Evolutionary conservation across 805 yeast species (phyloP).

Genomic region (Cyberlindnera mycetangii): DNA sequence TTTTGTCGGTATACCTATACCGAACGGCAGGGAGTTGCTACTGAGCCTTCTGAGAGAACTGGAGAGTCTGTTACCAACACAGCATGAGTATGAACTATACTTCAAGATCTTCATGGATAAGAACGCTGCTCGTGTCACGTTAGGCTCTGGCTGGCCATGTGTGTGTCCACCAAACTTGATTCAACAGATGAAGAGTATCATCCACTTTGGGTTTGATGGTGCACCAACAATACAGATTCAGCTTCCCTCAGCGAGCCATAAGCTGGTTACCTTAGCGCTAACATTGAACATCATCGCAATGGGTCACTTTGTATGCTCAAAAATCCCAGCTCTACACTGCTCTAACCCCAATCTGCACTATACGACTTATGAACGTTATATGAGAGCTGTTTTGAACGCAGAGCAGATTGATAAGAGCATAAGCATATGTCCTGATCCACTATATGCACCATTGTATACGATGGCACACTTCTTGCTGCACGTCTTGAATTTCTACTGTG

Average conservation of each 20-base stretch:
- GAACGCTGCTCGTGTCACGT: not conserved
- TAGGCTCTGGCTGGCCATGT: not conserved
- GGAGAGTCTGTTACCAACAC: not conserved
- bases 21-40: not conserved
- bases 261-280: not conserved
- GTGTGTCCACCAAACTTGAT: not conserved
- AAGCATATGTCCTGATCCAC: not conserved
- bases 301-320: not conserved
- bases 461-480: not conserved
- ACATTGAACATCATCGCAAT: not conserved
- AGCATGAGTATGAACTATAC: not conserved
- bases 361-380: not conserved
- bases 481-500: not conserved
- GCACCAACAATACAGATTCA: not conserved
- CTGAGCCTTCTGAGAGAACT: not conserved
- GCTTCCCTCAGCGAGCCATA: not conserved
- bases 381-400: not conserved
- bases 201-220: not conserved
- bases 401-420: not conserved
- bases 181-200: not conserved
- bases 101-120: not conserved
- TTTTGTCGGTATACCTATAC: not conserved
- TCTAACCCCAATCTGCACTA: slow-evolving; percentile 1
- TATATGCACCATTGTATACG: not conserved
- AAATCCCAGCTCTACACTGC: slow-evolving; percentile 1